phyloP scores from a whole-genome alignment of 2,329 filamentous ascomycete genomes.

The Ophiostoma novo-ulmi region DNA sequence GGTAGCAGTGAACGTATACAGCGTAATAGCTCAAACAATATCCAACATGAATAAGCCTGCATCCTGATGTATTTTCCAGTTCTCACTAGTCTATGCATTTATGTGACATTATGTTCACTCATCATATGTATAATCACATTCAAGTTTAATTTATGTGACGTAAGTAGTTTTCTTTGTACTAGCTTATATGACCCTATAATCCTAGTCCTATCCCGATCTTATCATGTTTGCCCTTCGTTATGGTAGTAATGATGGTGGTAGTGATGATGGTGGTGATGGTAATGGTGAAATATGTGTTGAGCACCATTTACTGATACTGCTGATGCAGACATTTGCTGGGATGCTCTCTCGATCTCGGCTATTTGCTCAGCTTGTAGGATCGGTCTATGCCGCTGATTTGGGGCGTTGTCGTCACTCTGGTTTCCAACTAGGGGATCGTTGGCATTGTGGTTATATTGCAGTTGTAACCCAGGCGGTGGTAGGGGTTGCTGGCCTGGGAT shows the following conservation, averaged over 20 bases:
- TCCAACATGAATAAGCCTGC: no score
- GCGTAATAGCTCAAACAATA: not conserved
- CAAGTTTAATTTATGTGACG: no score
- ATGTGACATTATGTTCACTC: fast-evolving
- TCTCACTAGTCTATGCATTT: no score
- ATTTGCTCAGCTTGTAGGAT: not conserved
- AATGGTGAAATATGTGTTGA: not conserved
- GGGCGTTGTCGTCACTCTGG: not conserved
- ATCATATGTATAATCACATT: no score
- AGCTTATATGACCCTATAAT: not conserved
- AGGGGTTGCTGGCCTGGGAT: not conserved
- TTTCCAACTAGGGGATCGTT: not conserved
- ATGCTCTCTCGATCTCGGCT: not conserved
- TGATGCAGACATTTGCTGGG: not conserved
- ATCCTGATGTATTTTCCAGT: no score
- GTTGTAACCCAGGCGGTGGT: not conserved
- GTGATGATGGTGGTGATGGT: slow-evolving; percentile 7
- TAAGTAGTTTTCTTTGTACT: not conserved
- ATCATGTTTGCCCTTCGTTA: not conserved
- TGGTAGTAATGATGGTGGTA: slow-evolving; percentile 9
- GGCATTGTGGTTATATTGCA: not conserved
- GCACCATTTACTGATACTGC: not conserved
- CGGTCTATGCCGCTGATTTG: not conserved
- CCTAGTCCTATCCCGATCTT: not conserved
- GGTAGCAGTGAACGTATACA: not conserved